Base-by-base conservation (phyloP, 768 basidiomycete species). In the Mycena galericulata region DNA sequence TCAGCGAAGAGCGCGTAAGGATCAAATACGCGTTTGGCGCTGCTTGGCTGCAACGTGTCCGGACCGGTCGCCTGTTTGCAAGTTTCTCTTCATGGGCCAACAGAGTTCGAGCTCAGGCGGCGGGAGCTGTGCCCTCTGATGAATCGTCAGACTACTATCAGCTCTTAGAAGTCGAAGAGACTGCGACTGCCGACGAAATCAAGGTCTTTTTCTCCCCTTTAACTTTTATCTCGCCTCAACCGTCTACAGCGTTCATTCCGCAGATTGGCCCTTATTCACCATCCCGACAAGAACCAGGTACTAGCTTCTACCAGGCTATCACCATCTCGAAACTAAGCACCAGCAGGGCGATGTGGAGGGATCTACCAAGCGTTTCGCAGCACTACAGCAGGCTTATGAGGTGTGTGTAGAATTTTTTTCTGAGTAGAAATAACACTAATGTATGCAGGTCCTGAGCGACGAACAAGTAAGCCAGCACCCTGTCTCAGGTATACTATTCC, bases 311-410 rank as follows among this genome's bases (percentile, higher is more conserved):
- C 14, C 2, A 4, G 43, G 3, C 0, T 12, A 22, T 22, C 29
- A 2, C 11, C 40, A 40, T 26, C 34, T 14, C 34, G 18, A 26
- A 50, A 30, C 60, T 62, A 14, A 70, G 29, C 22, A 30, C n/a
- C 24, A 20, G 8, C 30, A 68, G 50, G 85, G 90, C 68, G 90
- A 97, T 73, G 78, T 93, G 4, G 95, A 97, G 70, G 94, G 89
- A 40, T 90, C 98, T 0, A 99, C 96, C 0, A 84, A 92, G 72
- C 87, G 92, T 15, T 99, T 99, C 76, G 92, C 97, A 2, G 81
- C 87, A 20, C 80, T 99, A 10, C 98, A 99, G 74, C 94, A 97
- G 75, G 98, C 98, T 5, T 99, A 99, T 75, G 98, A 99, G 86
- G 96, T 93, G 70, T 56, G 86, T 14, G n/a, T 76, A 30, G 71